Evolutionary conservation across 805 yeast genomes (phyloP).

Genomic region (Starmera caribaea): DNA sequence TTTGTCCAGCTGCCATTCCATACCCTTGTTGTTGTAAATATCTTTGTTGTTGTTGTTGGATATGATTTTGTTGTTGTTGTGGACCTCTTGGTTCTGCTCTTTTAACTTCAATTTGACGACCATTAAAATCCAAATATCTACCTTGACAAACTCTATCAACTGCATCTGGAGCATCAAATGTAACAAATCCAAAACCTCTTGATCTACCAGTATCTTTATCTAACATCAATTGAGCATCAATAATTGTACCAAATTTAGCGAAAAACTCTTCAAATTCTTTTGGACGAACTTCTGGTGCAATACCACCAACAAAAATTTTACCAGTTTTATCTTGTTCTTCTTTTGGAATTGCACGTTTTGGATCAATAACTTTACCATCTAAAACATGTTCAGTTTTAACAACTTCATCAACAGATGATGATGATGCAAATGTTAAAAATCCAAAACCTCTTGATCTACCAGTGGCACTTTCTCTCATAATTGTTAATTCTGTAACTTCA

Average conservation of each 20-base stretch:
- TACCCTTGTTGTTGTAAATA: slow-evolving; percentile 13
- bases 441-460: slow-evolving; percentile 96
- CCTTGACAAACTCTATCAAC: slow-evolving; percentile 82
- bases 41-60: slow-evolving; percentile 20
- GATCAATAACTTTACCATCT: slow-evolving; percentile 95
- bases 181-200: slow-evolving; percentile 94
- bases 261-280: slow-evolving; percentile 81
- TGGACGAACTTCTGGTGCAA: slow-evolving; percentile 88
- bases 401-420: slow-evolving; percentile 80
- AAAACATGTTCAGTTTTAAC: slow-evolving; percentile 77
- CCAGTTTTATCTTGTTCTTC: slow-evolving; percentile 97
- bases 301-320: slow-evolving; percentile 95
- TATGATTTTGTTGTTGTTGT: slow-evolving; percentile 35
- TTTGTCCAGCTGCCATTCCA: slow-evolving; percentile 15
- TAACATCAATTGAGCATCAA: slow-evolving; percentile 94
- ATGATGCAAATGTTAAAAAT: slow-evolving; percentile 74
- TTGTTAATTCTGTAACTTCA: slow-evolving; percentile 76
- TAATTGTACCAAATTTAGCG: slow-evolving; percentile 78
- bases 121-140: slow-evolving; percentile 75
- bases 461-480: slow-evolving; percentile 82
- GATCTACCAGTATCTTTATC: slow-evolving; percentile 96
- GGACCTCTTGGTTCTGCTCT: slow-evolving; percentile 77
- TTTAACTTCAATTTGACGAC: slow-evolving; percentile 76
- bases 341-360: slow-evolving; percentile 93
- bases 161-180: slow-evolving; percentile 90